Base-by-base conservation (phyloP, 2,329 filamentous ascomycete species). In the Phyllosticta capitalensis region DNA sequence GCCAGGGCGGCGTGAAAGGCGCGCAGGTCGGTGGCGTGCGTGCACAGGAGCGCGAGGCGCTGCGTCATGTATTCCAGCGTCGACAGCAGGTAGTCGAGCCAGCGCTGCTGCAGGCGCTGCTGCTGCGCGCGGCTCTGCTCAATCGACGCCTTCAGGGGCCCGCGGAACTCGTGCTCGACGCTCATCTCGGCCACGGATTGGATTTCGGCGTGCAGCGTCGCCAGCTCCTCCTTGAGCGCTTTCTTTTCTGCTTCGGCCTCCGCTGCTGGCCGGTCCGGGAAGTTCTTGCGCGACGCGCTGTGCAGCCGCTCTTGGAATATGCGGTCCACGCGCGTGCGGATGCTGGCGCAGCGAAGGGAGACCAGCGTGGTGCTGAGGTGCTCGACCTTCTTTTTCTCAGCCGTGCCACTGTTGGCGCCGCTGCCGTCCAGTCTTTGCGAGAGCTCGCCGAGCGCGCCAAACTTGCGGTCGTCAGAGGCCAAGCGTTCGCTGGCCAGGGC, bases 181-280 rank as follows among this genome's bases (percentile, higher is more conserved):
- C 86, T 83, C 83, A 90, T 89, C 63, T 87, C 83, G 6, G 85
- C 82, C 1, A 90, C 83, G 0, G 86, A 83, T 0, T 86, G 74
- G 49, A 90, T 84, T 67, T 90, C 87, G 0, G 84, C 76, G 64
- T 87, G 86, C 2, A 90, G 75, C 4, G 85, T 87, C 64, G 88
- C 84, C 0, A 90, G 75, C 66, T 89, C 87, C 30, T 81, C 80
- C 65, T 85, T 81, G 1, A 87, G 68, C 1, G 79, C 79, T 6
- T 72, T 72, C 22, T 81, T 78, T 22, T 82, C 79, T 3, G 79
- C 76, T 14, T 72, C 74, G 9, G 80, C 76, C 54, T 83, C 80
- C 5, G 73, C 74, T 3, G 67, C 66, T 1, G 58, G 12, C 14
- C 2, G 76, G 64, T 45, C 48, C 19, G 12, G 22, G 26, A 52